A percentile compares a stretch with the other conserved stretches of the same genome.
These are phyloP conservation scores for Aspergillus biplanus DNA, from an alignment of 495 filamentous ascomycete genomes.

Conservation along the genomic window DNA sequence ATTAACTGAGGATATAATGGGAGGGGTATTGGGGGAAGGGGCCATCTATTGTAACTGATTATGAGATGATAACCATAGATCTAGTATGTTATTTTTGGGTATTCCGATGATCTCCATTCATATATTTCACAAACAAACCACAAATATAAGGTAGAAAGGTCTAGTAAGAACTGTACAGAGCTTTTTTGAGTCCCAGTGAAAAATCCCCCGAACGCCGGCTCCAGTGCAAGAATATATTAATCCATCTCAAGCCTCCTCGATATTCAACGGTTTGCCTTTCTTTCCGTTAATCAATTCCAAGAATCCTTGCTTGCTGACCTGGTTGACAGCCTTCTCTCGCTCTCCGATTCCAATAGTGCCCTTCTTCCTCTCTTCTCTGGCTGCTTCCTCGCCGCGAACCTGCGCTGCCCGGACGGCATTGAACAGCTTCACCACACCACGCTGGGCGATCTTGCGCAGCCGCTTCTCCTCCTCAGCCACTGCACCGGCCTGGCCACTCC, in stretches of 20 bases:
- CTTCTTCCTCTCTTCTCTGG: constrained; percentile 65
- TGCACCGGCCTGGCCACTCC: constrained; percentile 48
- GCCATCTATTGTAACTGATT: constrained; percentile 12
- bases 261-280: constrained; percentile 53
- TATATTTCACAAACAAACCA: constrained; percentile 9
- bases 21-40: background rate
- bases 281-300: constrained; percentile 78
- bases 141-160: constrained; percentile 5
- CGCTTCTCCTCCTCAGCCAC: constrained; percentile 78
- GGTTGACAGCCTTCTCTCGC: constrained; percentile 81
- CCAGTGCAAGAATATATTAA: constrained; percentile 18
- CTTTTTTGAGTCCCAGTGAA: constrained; percentile 25
- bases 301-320: constrained; percentile 97
- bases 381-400: constrained; percentile 77
- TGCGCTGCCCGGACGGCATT: constrained; percentile 93
- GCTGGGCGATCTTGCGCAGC: constrained; percentile 82
- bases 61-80: constrained; percentile 12
- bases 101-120: constrained; percentile 30
- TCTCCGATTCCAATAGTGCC: constrained; percentile 74
- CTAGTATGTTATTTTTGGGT: constrained; percentile 23
- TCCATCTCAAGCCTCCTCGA: constrained; percentile 49
- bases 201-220: constrained; percentile 38
- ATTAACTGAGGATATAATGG: constrained; percentile 15
- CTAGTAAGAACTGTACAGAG: constrained; percentile 25
- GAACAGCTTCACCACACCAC: constrained; percentile 92